Conservation (phyloP, 2,329 filamentous ascomycete species). For the Fonsecaea erecta region DNA sequence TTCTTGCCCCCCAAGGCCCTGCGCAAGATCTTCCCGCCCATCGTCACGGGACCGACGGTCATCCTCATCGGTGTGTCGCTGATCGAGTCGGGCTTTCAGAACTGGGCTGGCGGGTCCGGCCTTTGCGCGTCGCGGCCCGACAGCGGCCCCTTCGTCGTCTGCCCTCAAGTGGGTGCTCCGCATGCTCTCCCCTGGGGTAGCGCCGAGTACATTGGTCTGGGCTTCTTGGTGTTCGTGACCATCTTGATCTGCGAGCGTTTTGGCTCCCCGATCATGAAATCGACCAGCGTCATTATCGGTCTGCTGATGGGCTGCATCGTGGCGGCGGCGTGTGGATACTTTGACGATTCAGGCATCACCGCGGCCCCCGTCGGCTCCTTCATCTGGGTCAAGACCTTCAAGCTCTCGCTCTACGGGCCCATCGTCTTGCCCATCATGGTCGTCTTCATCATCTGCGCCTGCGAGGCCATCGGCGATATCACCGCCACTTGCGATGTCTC, state of each 20-base stretch:
- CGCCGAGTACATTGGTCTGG: slow-evolving; percentile 68
- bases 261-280: slow-evolving; percentile 72
- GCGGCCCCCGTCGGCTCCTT: slow-evolving; percentile 68
- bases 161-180: slow-evolving; percentile 63
- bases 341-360: slow-evolving; percentile 63
- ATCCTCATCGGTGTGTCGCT: slow-evolving; percentile 69
- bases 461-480: slow-evolving; percentile 71
- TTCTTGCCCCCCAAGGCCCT: slow-evolving; percentile 66
- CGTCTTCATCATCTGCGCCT: slow-evolving; percentile 66
- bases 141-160: slow-evolving; percentile 58
- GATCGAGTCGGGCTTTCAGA: slow-evolving; percentile 65
- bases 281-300: slow-evolving; percentile 67
- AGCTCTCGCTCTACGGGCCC: slow-evolving; percentile 67
- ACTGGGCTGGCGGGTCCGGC: slow-evolving; percentile 70
- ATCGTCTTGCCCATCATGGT: slow-evolving; percentile 67
- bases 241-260: slow-evolving; percentile 73
- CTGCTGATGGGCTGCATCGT: slow-evolving; percentile 70
- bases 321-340: slow-evolving; percentile 69
- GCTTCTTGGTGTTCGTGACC: slow-evolving; percentile 69
- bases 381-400: slow-evolving; percentile 72
- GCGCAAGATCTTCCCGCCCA: slow-evolving; percentile 68
- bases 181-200: slow-evolving; percentile 66
- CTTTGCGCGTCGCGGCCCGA: slow-evolving; percentile 47
- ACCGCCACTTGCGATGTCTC: slow-evolving; percentile 71
- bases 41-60: slow-evolving; percentile 71